These are phyloP conservation scores for Stylonectria norvegica DNA, from an alignment of 2,329 filamentous ascomycete species.

Conservation along the genomic window DNA sequence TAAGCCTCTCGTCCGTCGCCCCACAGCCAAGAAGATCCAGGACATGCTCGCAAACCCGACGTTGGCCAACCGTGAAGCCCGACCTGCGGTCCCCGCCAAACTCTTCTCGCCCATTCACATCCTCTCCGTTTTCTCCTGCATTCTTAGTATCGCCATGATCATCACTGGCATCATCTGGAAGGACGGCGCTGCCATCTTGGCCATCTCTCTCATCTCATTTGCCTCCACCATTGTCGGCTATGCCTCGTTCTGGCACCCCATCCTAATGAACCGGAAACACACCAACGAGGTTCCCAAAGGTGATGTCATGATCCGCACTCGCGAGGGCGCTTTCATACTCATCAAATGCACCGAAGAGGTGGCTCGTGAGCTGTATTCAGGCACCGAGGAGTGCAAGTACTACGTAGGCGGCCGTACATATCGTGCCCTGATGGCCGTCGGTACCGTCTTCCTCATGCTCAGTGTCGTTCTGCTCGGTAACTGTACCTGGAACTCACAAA, in stretches of 20 bases:
- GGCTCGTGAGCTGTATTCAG: constrained; percentile 59
- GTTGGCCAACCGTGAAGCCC: constrained; percentile 34
- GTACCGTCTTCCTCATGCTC: constrained; percentile 59
- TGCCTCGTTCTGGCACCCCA: constrained; percentile 56
- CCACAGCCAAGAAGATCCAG: constrained; percentile 39
- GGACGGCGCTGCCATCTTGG: constrained; percentile 36
- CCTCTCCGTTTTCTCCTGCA: constrained; percentile 48
- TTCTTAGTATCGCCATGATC: constrained; percentile 48
- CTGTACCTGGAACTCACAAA: constrained; percentile 58
- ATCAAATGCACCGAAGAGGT: constrained; percentile 57
- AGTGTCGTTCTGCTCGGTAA: constrained; percentile 60
- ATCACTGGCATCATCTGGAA: constrained; percentile 38
- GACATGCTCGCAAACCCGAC: constrained; percentile 44
- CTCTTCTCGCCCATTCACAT: constrained; percentile 52
- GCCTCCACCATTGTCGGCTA: constrained; percentile 53
- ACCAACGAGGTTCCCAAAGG: constrained; percentile 49
- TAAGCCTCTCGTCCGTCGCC: constrained; percentile 24
- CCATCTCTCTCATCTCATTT: constrained; percentile 49
- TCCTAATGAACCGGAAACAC: constrained; percentile 49
- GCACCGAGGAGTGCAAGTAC: constrained; percentile 59
- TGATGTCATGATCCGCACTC: constrained; percentile 60
- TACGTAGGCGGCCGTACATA: constrained; percentile 45
- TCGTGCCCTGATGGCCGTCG: constrained; percentile 52
- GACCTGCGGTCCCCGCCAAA: constrained; percentile 47
- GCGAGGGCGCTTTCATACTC: constrained; percentile 57